phyloP scores from a whole-genome alignment of 2,329 filamentous ascomycete species.

The Cyclaneusma minus region DNA sequence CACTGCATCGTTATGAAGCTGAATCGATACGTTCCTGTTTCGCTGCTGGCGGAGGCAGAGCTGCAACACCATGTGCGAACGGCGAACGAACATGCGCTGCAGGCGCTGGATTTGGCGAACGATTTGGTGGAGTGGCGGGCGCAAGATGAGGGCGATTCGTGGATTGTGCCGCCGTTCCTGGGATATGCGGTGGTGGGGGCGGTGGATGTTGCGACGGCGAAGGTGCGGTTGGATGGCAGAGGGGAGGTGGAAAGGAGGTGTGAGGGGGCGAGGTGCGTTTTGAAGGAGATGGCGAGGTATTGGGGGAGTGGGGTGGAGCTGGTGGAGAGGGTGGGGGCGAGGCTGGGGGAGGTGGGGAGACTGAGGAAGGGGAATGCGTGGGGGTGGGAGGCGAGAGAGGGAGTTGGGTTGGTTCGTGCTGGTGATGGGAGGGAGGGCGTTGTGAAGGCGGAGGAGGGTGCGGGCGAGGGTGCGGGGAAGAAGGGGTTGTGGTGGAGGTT shows the following conservation, averaged over 20 bases:
- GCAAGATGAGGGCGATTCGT: slow-evolving; percentile 2
- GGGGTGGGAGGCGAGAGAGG: too few species aligned
- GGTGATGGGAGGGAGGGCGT: slow-evolving; percentile 14
- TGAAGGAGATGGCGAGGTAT: too few species aligned
- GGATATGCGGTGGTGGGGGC: slow-evolving; percentile 47
- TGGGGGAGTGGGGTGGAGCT: too few species aligned
- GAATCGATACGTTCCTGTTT: slow-evolving; percentile 39
- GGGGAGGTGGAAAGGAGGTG: background rate
- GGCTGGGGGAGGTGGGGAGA: too few species aligned
- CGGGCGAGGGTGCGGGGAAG: slow-evolving; percentile 46
- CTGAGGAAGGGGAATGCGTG: too few species aligned
- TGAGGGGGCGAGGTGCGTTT: too few species aligned
- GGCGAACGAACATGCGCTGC: slow-evolving; percentile 34
- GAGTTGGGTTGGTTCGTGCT: too few species aligned
- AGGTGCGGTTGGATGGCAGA: background rate
- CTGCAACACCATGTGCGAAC: slow-evolving; percentile 29
- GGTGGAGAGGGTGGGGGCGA: too few species aligned
- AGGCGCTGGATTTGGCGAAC: slow-evolving; percentile 31
- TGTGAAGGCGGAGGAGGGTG: slow-evolving; percentile 9
- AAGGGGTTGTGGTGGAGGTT: slow-evolving; percentile 45
- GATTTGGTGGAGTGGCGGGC: slow-evolving; percentile 23
- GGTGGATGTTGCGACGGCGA: slow-evolving; percentile 33
- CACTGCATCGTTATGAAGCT: slow-evolving; percentile 48
- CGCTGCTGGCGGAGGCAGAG: slow-evolving; percentile 23
- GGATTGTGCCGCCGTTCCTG: slow-evolving; percentile 39